phyloP scores from a whole-genome alignment of 1,284 basidiomycete species.

The Naganishia albida region DNA sequence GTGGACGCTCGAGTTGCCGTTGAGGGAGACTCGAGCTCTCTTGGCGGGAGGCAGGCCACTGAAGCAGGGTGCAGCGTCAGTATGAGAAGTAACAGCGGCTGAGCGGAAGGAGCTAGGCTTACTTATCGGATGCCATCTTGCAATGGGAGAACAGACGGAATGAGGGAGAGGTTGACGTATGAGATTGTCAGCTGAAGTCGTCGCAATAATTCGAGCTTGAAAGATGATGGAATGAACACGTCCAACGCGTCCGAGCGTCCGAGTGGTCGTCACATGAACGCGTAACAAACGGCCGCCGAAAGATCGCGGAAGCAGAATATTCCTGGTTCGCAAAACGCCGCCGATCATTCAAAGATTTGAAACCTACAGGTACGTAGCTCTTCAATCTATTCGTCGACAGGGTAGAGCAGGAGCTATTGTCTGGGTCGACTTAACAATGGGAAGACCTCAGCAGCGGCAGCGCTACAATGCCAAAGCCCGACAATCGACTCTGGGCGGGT shows the following conservation, averaged over 20 bases:
- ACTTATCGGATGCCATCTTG: too few relatives aligned
- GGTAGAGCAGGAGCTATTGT: neutral
- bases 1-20: slow-evolving; percentile 1
- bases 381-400: neutral
- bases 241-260: too few relatives aligned
- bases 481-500: slow-evolving; percentile 48
- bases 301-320: slow-evolving; percentile 15
- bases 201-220: too few relatives aligned
- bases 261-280: too few relatives aligned
- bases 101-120: too few relatives aligned
- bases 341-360: slow-evolving; percentile 28
- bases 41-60: slow-evolving; percentile 31
- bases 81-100: neutral
- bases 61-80: neutral
- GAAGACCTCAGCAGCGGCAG: slow-evolving; percentile 44
- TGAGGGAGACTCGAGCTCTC: slow-evolving; percentile 27
- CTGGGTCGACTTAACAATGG: neutral
- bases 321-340: slow-evolving; percentile 24
- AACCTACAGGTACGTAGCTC: neutral
- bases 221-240: too few relatives aligned
- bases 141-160: too few relatives aligned
- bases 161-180: too few relatives aligned
- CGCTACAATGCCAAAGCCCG: slow-evolving; percentile 53
- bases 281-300: neutral
- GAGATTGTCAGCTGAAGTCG: too few relatives aligned